Conservation (phyloP, 2,329 filamentous ascomycete species). For the Neurospora sp. region DNA sequence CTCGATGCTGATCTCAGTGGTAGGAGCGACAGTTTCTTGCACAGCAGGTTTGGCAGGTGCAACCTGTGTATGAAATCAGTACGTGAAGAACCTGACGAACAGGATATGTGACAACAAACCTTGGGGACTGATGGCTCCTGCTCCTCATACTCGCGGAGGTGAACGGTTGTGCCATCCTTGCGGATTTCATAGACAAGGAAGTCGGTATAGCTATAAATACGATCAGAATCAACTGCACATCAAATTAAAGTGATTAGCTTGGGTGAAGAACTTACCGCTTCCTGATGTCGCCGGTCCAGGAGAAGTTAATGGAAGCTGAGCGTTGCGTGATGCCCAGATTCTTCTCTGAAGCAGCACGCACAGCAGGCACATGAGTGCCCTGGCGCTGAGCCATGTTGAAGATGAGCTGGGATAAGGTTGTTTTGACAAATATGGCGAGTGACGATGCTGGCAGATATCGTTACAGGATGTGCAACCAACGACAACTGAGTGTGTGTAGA, state of each 20-base stretch:
- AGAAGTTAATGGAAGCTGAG: slow-evolving; percentile 28
- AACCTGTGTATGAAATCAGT: neutral
- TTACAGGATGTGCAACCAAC: neutral
- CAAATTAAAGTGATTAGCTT: neutral
- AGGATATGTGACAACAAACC: neutral
- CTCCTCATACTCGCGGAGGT: slow-evolving; percentile 39
- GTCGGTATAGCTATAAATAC: slow-evolving; percentile 60
- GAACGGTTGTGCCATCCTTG: slow-evolving; percentile 64
- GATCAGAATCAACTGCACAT: neutral
- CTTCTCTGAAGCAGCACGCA: slow-evolving; percentile 23
- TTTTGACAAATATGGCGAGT: neutral
- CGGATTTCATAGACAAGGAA: slow-evolving; percentile 87
- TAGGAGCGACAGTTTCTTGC: slow-evolving; percentile 1
- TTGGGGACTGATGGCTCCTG: slow-evolving; percentile 1
- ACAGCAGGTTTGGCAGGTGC: neutral
- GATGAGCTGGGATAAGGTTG: neutral
- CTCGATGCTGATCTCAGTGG: slow-evolving; percentile 6
- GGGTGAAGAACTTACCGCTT: slow-evolving; percentile 27
- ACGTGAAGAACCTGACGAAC: neutral
- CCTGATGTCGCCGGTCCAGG: slow-evolving; percentile 33
- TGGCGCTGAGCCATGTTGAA: slow-evolving; percentile 17
- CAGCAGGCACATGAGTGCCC: slow-evolving; percentile 18
- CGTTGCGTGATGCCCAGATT: slow-evolving; percentile 32
- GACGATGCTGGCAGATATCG: neutral
- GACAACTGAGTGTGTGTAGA: neutral